Percentiles rank a stretch among this genome's conserved stretches.
phyloP scores from a whole-genome alignment of 768 basidiomycete genomes.

The Brasilioporus rufonigricans region DNA sequence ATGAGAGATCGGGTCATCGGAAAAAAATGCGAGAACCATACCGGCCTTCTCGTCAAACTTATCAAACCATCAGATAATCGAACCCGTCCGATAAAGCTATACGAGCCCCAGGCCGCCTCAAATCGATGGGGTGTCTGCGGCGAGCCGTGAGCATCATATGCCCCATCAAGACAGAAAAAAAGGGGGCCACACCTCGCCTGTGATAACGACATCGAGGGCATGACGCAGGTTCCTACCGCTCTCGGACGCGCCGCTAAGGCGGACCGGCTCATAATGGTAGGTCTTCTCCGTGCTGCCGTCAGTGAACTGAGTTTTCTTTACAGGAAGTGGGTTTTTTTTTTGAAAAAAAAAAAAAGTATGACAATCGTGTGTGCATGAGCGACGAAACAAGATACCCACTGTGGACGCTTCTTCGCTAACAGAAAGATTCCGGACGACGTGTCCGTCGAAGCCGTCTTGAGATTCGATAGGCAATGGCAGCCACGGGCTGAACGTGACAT shows the following conservation, averaged over 20 bases:
- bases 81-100: constrained; percentile 57
- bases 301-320: constrained; percentile 26
- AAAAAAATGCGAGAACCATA: constrained; percentile 30
- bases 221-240: constrained; percentile 27
- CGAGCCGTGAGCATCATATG: constrained; percentile 23
- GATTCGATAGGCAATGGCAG: constrained; percentile 31
- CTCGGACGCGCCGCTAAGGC: constrained; percentile 27
- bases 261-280: constrained; percentile 33
- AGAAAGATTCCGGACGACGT: constrained; percentile 19
- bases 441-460: constrained; percentile 21
- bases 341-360: constrained; percentile 14
- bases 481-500: constrained; percentile 41
- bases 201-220: constrained; percentile 36
- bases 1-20: not conserved
- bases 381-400: constrained; percentile 20
- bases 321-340: not conserved
- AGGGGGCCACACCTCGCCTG: constrained; percentile 29
- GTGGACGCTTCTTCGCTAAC: constrained; percentile 22
- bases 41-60: constrained; percentile 59
- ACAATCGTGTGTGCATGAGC: constrained; percentile 18
- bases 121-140: constrained; percentile 51
- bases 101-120: constrained; percentile 66
- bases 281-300: constrained; percentile 24
- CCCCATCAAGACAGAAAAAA: constrained; percentile 18
- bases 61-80: constrained; percentile 56